Conservation (phyloP, 495 filamentous ascomycete species). For the Podospora pseudoanserina region DNA sequence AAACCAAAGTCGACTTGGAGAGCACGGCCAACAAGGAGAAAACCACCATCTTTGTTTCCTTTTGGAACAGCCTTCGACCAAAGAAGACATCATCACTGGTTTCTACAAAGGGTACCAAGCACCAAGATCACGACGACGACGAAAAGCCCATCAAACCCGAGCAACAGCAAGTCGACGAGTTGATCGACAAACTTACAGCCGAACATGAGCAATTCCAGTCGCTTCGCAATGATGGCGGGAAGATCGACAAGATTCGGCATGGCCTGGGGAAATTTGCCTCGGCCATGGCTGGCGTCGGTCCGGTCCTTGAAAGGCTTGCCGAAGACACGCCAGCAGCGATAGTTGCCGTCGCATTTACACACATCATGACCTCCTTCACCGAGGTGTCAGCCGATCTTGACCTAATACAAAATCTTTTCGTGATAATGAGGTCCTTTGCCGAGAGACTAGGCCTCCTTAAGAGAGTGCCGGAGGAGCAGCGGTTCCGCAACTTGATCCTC, state of each 20-base stretch:
- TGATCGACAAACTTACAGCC: conserved; percentile 1
- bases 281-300: neutral
- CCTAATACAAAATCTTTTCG: conserved; percentile 8
- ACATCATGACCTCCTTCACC: conserved; percentile 10
- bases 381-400: conserved; percentile 1
- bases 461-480: conserved; percentile 2
- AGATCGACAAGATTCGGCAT: conserved; percentile 5
- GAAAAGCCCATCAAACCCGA: neutral
- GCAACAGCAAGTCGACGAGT: neutral
- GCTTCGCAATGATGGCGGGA: neutral
- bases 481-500: conserved; percentile 9
- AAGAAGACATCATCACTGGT: neutral
- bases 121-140: neutral
- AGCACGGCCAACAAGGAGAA: neutral
- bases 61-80: conserved; percentile 3
- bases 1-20: neutral
- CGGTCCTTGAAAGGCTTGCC: neutral
- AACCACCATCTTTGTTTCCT: neutral
- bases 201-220: conserved; percentile 4
- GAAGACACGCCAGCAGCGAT: conserved; percentile 5
- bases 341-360: conserved; percentile 5
- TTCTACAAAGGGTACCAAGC: neutral
- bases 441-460: neutral
- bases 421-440: conserved; percentile 7
- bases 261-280: conserved; percentile 3